A percentile compares a stretch with the other conserved stretches of the same genome.
phyloP scores from a whole-genome alignment of 306 rosid species.

The Notholithocarpus densiflorus region DNA sequence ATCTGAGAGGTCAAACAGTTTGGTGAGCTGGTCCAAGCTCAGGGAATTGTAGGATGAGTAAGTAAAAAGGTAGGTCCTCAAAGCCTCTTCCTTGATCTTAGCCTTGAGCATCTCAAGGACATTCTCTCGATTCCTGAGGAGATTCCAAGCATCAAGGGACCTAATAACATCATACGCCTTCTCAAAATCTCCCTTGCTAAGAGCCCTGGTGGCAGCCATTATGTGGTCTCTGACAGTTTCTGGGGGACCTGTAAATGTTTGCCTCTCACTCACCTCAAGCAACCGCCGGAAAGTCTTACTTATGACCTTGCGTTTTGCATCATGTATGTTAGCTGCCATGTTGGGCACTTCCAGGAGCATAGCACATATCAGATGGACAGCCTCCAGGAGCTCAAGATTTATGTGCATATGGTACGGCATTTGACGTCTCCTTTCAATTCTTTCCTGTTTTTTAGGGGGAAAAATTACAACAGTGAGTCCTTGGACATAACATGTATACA shows the following conservation, averaged over 20 bases:
- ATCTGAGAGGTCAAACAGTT: constrained; percentile 69
- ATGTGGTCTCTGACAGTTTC: constrained; percentile 91
- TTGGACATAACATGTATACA: not conserved
- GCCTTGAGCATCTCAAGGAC: constrained; percentile 75
- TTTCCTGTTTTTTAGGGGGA: constrained; percentile 48
- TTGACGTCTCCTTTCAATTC: constrained; percentile 93
- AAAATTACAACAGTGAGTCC: not conserved
- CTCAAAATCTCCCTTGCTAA: constrained; percentile 68
- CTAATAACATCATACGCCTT: constrained; percentile 61
- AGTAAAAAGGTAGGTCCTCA: constrained; percentile 87
- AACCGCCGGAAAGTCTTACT: constrained; percentile 75
- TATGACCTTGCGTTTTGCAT: constrained; percentile 70
- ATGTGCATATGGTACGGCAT: constrained; percentile 99
- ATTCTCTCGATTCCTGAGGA: constrained; percentile 52
- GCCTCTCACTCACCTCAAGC: constrained; percentile 79
- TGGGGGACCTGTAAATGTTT: constrained; percentile 89
- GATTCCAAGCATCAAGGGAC: constrained; percentile 88
- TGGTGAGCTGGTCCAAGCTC: constrained; percentile 65
- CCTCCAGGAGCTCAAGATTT: constrained; percentile 88
- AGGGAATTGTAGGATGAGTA: constrained; percentile 76
- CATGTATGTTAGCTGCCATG: constrained; percentile 76
- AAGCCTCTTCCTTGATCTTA: constrained; percentile 88
- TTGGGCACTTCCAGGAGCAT: constrained; percentile 98
- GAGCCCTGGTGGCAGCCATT: constrained; percentile 88
- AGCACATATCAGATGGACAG: constrained; percentile 86